phyloP scores from a whole-genome alignment of 768 basidiomycete genomes.

The Boletus sp. region DNA sequence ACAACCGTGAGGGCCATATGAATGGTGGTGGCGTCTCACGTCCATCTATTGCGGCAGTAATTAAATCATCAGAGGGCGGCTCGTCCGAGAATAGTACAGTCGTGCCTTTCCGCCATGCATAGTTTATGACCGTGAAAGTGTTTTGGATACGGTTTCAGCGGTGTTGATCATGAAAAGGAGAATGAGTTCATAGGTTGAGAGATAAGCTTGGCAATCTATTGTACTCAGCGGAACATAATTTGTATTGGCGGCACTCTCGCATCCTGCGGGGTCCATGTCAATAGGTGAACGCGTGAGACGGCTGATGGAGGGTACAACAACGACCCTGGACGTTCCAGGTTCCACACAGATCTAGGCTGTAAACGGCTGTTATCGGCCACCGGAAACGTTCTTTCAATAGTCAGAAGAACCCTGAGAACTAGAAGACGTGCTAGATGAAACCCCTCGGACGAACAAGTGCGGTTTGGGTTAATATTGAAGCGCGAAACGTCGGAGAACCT shows the following conservation, averaged over 20 bases:
- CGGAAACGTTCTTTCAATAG: not conserved
- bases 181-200: not conserved
- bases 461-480: too few relatives aligned
- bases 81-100: not conserved
- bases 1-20: not conserved
- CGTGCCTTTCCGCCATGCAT: not conserved
- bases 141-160: not conserved
- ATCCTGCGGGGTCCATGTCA: not conserved
- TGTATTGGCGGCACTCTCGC: not conserved
- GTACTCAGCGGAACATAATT: not conserved
- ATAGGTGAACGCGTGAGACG: not conserved
- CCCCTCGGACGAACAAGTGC: not conserved
- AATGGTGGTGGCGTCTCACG: not conserved
- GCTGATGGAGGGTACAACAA: not conserved
- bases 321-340: too few relatives aligned
- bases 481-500: not conserved
- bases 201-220: not conserved
- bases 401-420: not conserved
- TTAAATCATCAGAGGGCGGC: not conserved
- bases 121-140: not conserved
- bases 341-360: not conserved
- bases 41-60: not conserved
- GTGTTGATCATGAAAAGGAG: not conserved
- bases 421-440: not conserved
- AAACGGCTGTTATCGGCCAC: not conserved